phyloP scores from a whole-genome alignment of 169 alveolate genomes.

The Plasmodium billcollinsi region DNA sequence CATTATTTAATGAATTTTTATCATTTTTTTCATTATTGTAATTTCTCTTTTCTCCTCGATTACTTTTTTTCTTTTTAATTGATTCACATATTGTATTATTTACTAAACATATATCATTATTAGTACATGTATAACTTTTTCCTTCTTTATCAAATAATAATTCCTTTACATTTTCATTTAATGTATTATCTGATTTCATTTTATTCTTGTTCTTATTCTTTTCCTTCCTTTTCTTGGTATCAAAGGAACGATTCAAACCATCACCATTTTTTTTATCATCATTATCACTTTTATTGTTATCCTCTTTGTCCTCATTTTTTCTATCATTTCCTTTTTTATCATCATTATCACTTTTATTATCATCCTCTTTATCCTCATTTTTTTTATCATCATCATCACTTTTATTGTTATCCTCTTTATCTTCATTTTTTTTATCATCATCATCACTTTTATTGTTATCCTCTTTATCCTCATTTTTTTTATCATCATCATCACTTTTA shows the following conservation, averaged over 20 bases:
- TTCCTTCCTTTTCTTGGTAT: background rate
- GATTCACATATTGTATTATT: slow-evolving; percentile 40
- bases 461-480: slow-evolving; percentile 1
- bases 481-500: slow-evolving; percentile 1
- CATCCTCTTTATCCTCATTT: background rate
- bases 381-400: background rate
- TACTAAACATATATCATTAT: slow-evolving; percentile 26
- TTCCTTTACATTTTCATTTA: slow-evolving; percentile 4
- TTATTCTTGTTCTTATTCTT: slow-evolving; percentile 16
- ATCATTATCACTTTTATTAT: background rate
- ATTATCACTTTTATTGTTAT: background rate
- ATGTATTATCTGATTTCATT: slow-evolving; percentile 9
- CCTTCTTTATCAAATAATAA: slow-evolving; percentile 8
- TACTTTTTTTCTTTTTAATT: slow-evolving; percentile 36
- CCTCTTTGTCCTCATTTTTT: slow-evolving; percentile 5
- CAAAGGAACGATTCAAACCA: background rate
- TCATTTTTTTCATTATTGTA: slow-evolving; percentile 55
- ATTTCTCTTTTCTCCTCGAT: slow-evolving; percentile 40
- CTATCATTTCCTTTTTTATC: background rate
- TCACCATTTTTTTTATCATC: slow-evolving; percentile 15
- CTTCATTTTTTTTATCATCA: background rate
- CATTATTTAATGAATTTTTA: slow-evolving; percentile 32
- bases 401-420: background rate
- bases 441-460: background rate
- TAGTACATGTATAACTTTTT: slow-evolving; percentile 11